A percentile compares a stretch with the other conserved stretches of the same genome.
Conservation (phyloP, 768 basidiomycete genomes). For the Agaricus sinodeliciosus region DNA sequence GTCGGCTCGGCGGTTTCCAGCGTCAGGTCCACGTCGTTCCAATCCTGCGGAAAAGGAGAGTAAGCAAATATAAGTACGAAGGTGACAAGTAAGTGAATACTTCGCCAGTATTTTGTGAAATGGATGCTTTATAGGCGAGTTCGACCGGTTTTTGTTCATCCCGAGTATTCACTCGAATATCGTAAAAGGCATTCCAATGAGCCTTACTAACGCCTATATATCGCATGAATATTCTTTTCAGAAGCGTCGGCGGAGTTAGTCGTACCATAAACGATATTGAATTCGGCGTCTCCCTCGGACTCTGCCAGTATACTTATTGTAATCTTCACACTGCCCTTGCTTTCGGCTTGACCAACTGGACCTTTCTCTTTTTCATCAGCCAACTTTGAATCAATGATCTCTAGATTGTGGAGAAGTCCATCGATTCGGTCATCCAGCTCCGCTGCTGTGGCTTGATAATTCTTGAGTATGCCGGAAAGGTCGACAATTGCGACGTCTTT, state of each 20-base stretch:
- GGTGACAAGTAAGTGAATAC: conserved; percentile 12
- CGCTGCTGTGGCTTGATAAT: conserved; percentile 26
- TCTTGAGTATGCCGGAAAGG: conserved; percentile 22
- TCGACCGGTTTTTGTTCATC: conserved; percentile 29
- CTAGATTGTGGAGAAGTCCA: conserved; percentile 23
- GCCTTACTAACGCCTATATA: conserved; percentile 28
- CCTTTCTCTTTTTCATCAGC: conserved; percentile 15
- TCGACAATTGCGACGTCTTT: conserved; percentile 24
- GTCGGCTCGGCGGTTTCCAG: conserved; percentile 39
- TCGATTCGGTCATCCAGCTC: conserved; percentile 26
- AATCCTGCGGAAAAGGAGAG: conserved; percentile 23
- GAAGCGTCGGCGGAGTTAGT: not conserved
- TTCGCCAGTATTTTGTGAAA: conserved; percentile 38
- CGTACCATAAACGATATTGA: conserved; percentile 34
- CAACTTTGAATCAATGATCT: conserved; percentile 18
- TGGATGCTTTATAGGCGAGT: conserved; percentile 33
- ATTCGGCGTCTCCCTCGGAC: conserved; percentile 28
- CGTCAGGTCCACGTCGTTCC: conserved; percentile 33
- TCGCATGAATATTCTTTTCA: not conserved
- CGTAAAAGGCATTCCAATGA: conserved; percentile 33
- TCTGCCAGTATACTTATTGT: conserved; percentile 31
- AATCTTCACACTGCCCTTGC: conserved; percentile 22
- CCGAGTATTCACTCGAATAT: conserved; percentile 37
- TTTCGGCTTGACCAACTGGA: conserved; percentile 12
- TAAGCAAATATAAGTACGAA: not conserved